Percentiles rank a stretch among this genome's conserved stretches.
Conservation (phyloP, 352 stramenopile species). For the Phytophthora constricta region DNA sequence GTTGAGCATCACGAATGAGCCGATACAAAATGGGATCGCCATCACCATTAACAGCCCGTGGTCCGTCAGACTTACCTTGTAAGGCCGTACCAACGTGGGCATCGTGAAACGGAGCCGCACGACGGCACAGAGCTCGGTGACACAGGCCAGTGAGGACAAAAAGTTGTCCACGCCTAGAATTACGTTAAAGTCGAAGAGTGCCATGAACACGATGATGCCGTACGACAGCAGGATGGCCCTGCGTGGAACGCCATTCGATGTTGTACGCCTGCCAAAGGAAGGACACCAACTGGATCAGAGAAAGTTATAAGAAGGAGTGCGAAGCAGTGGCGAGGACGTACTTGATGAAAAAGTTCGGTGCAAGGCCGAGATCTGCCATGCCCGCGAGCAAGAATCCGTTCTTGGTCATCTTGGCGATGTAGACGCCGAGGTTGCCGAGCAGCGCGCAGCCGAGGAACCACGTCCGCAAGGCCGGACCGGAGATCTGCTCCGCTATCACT, state of each 20-base stretch:
- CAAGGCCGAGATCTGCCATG: conserved; percentile 89
- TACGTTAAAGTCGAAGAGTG: conserved; percentile 87
- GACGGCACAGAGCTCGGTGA: conserved; percentile 93
- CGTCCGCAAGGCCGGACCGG: conserved; percentile 79
- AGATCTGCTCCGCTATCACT: conserved; percentile 87
- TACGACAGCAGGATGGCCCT: conserved; percentile 88
- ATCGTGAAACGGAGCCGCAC: conserved; percentile 87
- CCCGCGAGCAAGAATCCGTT: conserved; percentile 93
- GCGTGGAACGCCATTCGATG: conserved; percentile 60
- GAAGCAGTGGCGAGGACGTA: conserved; percentile 47
- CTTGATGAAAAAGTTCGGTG: conserved; percentile 87
- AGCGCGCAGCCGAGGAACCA: conserved; percentile 92
- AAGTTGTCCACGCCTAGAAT: conserved; percentile 94
- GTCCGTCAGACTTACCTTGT: conserved; percentile 75
- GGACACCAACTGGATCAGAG: conserved; percentile 24
- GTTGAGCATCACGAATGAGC: conserved; percentile 69
- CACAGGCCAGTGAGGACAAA: conserved; percentile 88
- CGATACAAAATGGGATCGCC: conserved; percentile 66
- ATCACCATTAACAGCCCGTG: conserved; percentile 46
- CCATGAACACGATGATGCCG: conserved; percentile 87
- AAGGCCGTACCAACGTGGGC: conserved; percentile 77
- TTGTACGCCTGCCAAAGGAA: conserved; percentile 41
- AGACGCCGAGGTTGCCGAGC: conserved; percentile 93
- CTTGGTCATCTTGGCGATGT: conserved; percentile 94
- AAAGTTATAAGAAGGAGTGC: conserved; percentile 2